Evolutionary conservation across 306 rosid species (phyloP).

Genomic region (Cucumis cinereus): DNA sequence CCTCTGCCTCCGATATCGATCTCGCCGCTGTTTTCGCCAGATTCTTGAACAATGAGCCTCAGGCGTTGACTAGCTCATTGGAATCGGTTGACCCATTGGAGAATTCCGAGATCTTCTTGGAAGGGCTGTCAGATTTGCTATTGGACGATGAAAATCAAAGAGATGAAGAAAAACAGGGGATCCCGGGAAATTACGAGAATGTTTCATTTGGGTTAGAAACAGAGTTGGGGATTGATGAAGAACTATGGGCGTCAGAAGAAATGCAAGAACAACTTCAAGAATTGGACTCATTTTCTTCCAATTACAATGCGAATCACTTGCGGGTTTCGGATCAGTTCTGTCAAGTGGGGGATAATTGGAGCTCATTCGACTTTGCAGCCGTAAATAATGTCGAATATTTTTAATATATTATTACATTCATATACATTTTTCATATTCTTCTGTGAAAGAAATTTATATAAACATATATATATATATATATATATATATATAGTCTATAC

Average conservation of each 20-base stretch:
- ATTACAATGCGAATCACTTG: neutral
- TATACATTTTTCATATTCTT: neutral
- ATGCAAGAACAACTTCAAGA: neutral
- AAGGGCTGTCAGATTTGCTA: neutral
- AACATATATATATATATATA: neutral
- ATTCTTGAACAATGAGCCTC: constrained; percentile 23
- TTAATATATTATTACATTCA: neutral
- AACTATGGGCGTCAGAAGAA: neutral
- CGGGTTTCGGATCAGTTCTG: neutral
- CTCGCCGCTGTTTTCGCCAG: constrained; percentile 65
- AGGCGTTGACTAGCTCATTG: neutral
- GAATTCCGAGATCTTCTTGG: neutral
- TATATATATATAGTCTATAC: neutral
- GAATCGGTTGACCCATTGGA: neutral
- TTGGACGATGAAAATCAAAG: neutral
- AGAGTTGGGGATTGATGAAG: neutral
- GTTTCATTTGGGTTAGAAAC: neutral
- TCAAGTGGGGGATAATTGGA: neutral
- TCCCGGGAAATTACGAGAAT: no score
- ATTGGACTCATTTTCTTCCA: neutral
- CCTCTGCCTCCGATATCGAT: constrained; percentile 41
- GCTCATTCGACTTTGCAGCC: neutral
- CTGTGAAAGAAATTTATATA: neutral
- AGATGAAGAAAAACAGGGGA: neutral
- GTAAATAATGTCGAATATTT: neutral